Evolutionary conservation across 768 basidiomycete genomes (phyloP).

Genomic region (Dictyophora rubrovolvata): DNA sequence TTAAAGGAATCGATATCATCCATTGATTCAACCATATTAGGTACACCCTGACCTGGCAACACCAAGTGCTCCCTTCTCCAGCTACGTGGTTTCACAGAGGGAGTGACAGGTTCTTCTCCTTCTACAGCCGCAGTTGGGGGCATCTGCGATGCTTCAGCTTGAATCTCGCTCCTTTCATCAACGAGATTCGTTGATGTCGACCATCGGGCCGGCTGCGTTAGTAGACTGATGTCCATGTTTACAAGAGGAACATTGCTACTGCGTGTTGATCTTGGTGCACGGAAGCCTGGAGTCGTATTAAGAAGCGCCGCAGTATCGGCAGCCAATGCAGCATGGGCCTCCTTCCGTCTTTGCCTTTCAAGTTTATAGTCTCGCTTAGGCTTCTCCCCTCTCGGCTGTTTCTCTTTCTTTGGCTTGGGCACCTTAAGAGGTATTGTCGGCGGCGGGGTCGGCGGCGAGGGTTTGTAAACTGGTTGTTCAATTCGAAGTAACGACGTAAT

Average conservation of each 20-base stretch:
- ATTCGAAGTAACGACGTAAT: slow-evolving; percentile 59
- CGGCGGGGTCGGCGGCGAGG: slow-evolving; percentile 49
- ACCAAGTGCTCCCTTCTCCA: slow-evolving; percentile 1
- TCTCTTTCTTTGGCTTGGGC: slow-evolving; percentile 24
- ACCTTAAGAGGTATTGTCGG: slow-evolving; percentile 38
- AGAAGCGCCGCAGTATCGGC: slow-evolving; percentile 17
- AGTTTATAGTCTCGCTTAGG: slow-evolving; percentile 2
- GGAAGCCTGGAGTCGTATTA: slow-evolving; percentile 35
- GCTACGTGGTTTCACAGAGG: neutral
- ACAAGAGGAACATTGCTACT: slow-evolving; percentile 30
- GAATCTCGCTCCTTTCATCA: slow-evolving; percentile 14
- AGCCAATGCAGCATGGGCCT: slow-evolving; percentile 14
- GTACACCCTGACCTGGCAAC: slow-evolving; percentile 25
- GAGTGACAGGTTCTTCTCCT: neutral
- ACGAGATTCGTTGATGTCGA: slow-evolving; percentile 11
- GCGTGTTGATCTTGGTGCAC: slow-evolving; percentile 38
- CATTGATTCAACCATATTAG: slow-evolving; percentile 59
- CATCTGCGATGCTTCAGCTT: neutral
- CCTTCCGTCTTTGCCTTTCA: slow-evolving; percentile 18
- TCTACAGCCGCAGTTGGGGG: neutral
- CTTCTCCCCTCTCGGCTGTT: neutral
- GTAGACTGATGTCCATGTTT: slow-evolving; percentile 34
- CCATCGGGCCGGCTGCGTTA: neutral
- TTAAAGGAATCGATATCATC: slow-evolving; percentile 65
- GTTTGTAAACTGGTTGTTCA: slow-evolving; percentile 53